phyloP scores from a whole-genome alignment of 495 filamentous ascomycete species.

The Delitschia confertaspora region DNA sequence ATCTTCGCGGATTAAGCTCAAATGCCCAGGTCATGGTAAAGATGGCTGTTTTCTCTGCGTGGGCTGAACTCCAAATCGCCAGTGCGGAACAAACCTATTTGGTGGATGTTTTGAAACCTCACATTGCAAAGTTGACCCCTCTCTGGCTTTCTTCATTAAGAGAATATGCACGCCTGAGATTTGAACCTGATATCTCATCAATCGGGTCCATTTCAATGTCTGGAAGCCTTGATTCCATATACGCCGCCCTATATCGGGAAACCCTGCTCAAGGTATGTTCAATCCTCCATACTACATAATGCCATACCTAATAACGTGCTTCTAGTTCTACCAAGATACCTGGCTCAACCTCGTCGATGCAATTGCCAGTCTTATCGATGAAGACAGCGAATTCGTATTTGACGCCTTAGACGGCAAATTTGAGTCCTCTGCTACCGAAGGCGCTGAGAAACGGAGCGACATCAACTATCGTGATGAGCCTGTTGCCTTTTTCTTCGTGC shows the following conservation, averaged over 20 bases:
- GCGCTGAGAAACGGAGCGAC: constrained; percentile 41
- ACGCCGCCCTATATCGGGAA: constrained; percentile 87
- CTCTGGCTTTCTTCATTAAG: constrained; percentile 88
- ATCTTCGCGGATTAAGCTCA: constrained; percentile 84
- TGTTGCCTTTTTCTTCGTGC: constrained; percentile 96
- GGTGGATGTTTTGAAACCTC: constrained; percentile 77
- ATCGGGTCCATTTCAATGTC: constrained; percentile 65
- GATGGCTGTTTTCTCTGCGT: constrained; percentile 92
- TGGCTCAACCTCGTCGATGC: constrained; percentile 97
- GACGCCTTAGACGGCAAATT: constrained; percentile 84
- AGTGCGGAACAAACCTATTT: constrained; percentile 89
- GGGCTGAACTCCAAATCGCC: constrained; percentile 96
- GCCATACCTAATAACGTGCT: background rate
- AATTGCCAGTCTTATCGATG: constrained; percentile 93
- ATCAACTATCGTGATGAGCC: constrained; percentile 98
- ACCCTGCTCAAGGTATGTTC: constrained; percentile 65
- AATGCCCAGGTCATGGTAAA: constrained; percentile 98
- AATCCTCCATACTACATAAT: background rate
- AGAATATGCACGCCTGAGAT: constrained; percentile 87
- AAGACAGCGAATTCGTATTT: constrained; percentile 95
- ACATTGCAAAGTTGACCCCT: constrained; percentile 79
- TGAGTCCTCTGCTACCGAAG: constrained; percentile 38
- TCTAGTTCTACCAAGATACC: constrained; percentile 89
- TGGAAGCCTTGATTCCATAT: constrained; percentile 78
- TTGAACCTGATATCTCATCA: constrained; percentile 94